Conservation (phyloP, 2,329 filamentous ascomycete genomes). For the Claviceps fusiformis region DNA sequence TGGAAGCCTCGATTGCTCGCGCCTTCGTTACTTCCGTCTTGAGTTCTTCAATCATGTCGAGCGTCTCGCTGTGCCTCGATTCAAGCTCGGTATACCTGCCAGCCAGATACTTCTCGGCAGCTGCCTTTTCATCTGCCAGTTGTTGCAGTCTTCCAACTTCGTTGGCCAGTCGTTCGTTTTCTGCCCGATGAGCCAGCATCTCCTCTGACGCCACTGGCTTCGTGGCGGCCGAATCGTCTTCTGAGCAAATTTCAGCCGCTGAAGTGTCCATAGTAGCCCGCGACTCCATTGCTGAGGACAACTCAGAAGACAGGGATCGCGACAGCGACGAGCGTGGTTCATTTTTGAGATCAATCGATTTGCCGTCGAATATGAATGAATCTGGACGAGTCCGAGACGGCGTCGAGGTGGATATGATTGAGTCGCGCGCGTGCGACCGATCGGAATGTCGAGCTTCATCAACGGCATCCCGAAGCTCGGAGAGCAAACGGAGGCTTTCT, state of each 20-base stretch:
- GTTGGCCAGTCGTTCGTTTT: constrained; percentile 33
- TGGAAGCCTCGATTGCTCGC: constrained; percentile 45
- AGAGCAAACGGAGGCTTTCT: constrained; percentile 67
- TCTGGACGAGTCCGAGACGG: constrained; percentile 45
- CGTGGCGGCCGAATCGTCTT: constrained; percentile 29
- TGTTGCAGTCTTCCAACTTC: constrained; percentile 61
- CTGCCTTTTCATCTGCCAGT: constrained; percentile 64
- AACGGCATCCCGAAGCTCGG: constrained; percentile 71
- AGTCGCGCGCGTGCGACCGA: constrained; percentile 35
- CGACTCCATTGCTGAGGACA: constrained; percentile 76
- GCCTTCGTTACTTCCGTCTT: constrained; percentile 75
- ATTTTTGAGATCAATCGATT: constrained; percentile 58
- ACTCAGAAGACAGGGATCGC: constrained; percentile 85
- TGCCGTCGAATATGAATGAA: constrained; percentile 74
- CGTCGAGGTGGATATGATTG: constrained; percentile 33
- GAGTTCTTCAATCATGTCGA: constrained; percentile 80
- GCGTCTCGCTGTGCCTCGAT: constrained; percentile 63
- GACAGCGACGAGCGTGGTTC: constrained; percentile 53
- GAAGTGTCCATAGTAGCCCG: constrained; percentile 50
- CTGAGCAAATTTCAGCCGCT: constrained; percentile 35
- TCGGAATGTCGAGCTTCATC: constrained; percentile 61
- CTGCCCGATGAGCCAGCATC: constrained; percentile 21
- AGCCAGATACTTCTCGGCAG: constrained; percentile 56
- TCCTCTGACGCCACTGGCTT: constrained; percentile 27
- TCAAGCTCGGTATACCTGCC: constrained; percentile 75